Conservation (phyloP, 2,329 filamentous ascomycete genomes). For the Mycosphaerella sp. region DNA sequence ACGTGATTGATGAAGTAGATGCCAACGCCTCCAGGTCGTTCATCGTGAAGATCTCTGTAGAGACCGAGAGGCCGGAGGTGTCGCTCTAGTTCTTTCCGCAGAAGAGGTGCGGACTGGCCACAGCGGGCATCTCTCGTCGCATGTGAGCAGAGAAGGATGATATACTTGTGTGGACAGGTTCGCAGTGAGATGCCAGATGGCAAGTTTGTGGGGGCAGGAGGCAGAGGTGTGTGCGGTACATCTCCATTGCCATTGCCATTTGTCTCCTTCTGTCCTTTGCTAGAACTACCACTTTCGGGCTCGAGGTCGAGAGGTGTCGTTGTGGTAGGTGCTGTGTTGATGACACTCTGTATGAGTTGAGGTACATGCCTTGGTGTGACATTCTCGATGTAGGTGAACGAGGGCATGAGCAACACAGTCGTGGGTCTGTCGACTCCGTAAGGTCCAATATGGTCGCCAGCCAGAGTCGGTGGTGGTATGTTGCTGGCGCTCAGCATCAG, state of each 20-base stretch:
- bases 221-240: slow-evolving; percentile 12
- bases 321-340: slow-evolving; percentile 69
- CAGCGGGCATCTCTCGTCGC: slow-evolving; percentile 91
- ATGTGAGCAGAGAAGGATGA: slow-evolving; percentile 92
- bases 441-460: slow-evolving; percentile 47
- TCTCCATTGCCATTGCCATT: slow-evolving; percentile 13
- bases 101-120: slow-evolving; percentile 83
- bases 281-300: not conserved
- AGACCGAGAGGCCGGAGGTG: slow-evolving; percentile 79
- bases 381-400: slow-evolving; percentile 76
- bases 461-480: slow-evolving; percentile 68
- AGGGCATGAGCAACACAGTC: slow-evolving; percentile 74
- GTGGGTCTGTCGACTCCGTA: slow-evolving; percentile 60
- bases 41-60: slow-evolving; percentile 80
- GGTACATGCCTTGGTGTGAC: slow-evolving; percentile 71
- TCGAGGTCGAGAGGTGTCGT: slow-evolving; percentile 51
- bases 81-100: slow-evolving; percentile 83
- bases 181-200: slow-evolving; percentile 48
- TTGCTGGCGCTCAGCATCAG: slow-evolving; percentile 91
- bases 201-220: slow-evolving; percentile 20
- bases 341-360: slow-evolving; percentile 62
- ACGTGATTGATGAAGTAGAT: slow-evolving; percentile 97
- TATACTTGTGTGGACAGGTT: slow-evolving; percentile 71
- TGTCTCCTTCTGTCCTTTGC: slow-evolving; percentile 4
- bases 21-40: slow-evolving; percentile 82